A percentile compares a stretch with the other conserved stretches of the same genome.
Conservation (phyloP, 192 early-diverging fungal genomes). For the Obelidium mucronatum region DNA sequence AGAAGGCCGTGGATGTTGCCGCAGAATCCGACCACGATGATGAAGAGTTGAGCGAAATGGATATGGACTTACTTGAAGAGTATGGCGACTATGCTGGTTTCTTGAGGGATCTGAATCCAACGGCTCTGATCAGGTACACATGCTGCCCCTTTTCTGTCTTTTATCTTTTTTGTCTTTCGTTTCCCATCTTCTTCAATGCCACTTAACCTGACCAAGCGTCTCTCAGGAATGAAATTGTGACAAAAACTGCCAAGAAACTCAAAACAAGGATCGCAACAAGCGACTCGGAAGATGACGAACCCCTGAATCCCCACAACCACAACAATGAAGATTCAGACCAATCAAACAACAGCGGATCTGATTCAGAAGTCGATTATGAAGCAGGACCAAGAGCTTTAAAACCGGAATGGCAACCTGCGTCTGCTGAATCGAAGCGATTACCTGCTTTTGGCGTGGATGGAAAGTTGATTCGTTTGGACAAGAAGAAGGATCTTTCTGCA, state of each 20-base stretch:
- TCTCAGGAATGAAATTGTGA: slow-evolving; percentile 11
- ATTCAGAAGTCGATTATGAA: slow-evolving; percentile 51
- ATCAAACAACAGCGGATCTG: neutral
- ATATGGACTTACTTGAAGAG: slow-evolving; percentile 76
- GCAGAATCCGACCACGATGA: slow-evolving; percentile 7
- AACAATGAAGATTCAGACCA: slow-evolving; percentile 40
- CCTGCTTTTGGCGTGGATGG: slow-evolving; percentile 33
- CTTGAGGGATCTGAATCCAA: slow-evolving; percentile 68
- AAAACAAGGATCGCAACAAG: slow-evolving; percentile 19
- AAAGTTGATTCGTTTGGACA: slow-evolving; percentile 5
- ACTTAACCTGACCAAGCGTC: neutral
- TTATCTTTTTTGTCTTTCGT: neutral
- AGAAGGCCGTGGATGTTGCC: neutral
- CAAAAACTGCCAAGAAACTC: neutral
- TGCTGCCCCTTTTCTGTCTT: neutral
- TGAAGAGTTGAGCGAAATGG: slow-evolving; percentile 73
- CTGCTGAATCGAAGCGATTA: neutral
- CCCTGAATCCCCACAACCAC: slow-evolving; percentile 60
- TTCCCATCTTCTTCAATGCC: slow-evolving; percentile 1
- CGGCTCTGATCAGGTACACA: slow-evolving; percentile 70
- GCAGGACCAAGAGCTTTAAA: slow-evolving; percentile 34
- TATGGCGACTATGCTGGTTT: slow-evolving; percentile 68
- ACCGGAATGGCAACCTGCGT: neutral
- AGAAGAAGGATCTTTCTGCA: neutral
- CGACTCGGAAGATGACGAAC: slow-evolving; percentile 37